These are phyloP conservation scores for Solanum pinnatisectum DNA, from an alignment of 257 asterid species.

Conservation along the genomic window DNA sequence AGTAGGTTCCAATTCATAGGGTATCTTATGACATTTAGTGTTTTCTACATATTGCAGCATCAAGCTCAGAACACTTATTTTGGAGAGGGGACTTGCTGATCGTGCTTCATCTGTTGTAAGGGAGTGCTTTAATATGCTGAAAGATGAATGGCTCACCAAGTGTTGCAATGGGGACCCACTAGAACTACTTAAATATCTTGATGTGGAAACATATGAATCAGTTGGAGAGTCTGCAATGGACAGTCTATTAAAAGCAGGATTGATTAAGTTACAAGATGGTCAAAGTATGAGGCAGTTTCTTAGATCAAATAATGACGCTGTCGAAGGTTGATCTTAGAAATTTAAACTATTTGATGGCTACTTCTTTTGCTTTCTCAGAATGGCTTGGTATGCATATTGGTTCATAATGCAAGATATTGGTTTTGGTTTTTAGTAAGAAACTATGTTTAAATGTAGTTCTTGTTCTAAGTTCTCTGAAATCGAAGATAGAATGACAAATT, in stretches of 20 bases:
- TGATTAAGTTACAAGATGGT: constrained; percentile 51
- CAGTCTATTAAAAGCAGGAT: constrained; percentile 56
- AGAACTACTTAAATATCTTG: constrained; percentile 72
- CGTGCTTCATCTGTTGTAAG: constrained; percentile 67
- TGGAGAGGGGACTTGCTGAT: constrained; percentile 93
- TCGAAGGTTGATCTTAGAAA: constrained; percentile 44
- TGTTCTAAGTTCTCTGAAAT: neutral
- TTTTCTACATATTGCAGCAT: constrained; percentile 42
- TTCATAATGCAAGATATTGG: neutral
- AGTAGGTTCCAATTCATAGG: neutral
- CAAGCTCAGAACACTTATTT: constrained; percentile 73
- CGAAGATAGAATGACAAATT: neutral
- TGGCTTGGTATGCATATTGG: neutral
- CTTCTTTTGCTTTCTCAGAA: neutral
- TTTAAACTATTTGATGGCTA: neutral
- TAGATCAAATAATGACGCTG: constrained; percentile 23
- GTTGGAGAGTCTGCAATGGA: constrained; percentile 72
- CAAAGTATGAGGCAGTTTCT: constrained; percentile 51
- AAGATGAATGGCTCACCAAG: constrained; percentile 87
- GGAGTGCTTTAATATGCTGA: constrained; percentile 78
- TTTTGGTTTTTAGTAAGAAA: neutral
- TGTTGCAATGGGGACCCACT: constrained; percentile 71
- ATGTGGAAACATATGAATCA: constrained; percentile 92
- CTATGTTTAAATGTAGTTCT: neutral
- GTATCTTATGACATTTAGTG: neutral